Evolutionary conservation across 225 moss, liverwort and hornwort genomes (phyloP).

Genomic region (Pseudoscleropodium purum): DNA sequence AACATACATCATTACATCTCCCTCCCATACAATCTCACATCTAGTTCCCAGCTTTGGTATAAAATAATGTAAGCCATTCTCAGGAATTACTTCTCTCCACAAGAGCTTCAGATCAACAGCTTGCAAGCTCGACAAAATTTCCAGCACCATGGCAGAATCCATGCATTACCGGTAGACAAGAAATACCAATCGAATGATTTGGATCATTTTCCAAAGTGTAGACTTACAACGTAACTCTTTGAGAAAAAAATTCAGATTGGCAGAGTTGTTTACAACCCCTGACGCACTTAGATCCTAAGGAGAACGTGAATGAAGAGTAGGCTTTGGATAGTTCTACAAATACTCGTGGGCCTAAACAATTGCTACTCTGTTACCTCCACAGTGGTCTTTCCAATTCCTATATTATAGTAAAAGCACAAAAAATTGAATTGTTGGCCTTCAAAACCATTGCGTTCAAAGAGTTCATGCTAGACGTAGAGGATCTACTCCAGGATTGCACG

Average conservation of each 20-base stretch:
- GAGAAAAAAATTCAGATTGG: too few species aligned
- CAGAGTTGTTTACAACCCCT: neutral
- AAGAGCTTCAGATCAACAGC: neutral
- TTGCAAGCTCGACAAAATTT: neutral
- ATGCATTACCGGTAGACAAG: neutral
- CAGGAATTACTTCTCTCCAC: neutral
- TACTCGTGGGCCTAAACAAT: neutral
- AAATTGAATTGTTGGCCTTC: neutral
- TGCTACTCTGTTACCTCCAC: neutral
- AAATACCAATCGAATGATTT: neutral
- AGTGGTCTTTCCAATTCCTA: neutral
- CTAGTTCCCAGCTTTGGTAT: neutral
- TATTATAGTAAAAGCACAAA: neutral
- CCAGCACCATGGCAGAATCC: neutral
- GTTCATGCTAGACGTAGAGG: neutral
- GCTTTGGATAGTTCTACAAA: neutral
- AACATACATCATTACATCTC: neutral
- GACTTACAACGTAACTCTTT: neutral
- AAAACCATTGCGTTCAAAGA: neutral
- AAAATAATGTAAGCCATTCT: neutral
- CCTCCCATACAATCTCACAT: neutral
- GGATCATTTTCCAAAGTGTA: neutral
- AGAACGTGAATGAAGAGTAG: neutral
- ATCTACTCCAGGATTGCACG: neutral
- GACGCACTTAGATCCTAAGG: too few species aligned